Evolutionary conservation across 371 early-diverging fungal species (phyloP).

Genomic region (Haplosporangium sp.): DNA sequence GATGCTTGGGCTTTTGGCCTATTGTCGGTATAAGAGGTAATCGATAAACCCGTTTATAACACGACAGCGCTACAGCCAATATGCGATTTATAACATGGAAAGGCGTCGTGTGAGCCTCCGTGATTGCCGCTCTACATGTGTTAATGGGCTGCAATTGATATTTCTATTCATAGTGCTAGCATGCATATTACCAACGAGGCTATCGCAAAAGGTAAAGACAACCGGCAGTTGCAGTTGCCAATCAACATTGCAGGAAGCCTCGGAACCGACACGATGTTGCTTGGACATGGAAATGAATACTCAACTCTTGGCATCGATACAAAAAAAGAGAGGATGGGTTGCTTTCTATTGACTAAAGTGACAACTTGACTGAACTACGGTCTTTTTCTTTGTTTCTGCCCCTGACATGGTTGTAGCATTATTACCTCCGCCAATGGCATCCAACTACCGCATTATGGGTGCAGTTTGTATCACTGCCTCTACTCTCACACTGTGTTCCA

Average conservation of each 20-base stretch:
- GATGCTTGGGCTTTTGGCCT: conserved; percentile 50
- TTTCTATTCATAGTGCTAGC: conserved; percentile 26
- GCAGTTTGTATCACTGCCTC: conserved; percentile 41
- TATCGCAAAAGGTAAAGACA: conserved; percentile 49
- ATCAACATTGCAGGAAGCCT: too few relatives aligned
- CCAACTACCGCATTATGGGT: conserved; percentile 48
- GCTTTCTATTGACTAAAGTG: conserved; percentile 30
- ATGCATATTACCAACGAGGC: conserved; percentile 52
- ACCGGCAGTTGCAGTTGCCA: background rate
- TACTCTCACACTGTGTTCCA: conserved; percentile 39
- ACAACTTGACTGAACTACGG: background rate
- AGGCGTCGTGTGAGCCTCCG: background rate
- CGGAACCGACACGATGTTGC: background rate
- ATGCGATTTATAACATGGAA: too few relatives aligned
- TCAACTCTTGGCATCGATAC: background rate
- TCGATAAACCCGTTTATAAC: background rate
- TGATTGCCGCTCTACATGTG: too few relatives aligned
- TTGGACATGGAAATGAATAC: background rate
- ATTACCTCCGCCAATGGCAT: conserved; percentile 39
- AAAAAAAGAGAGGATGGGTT: background rate
- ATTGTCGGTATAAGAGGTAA: conserved; percentile 54
- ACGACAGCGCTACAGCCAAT: background rate
- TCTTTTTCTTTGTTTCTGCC: background rate
- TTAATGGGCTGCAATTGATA: too few relatives aligned
- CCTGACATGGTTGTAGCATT: conserved; percentile 18